Evolutionary conservation across 2,329 filamentous ascomycete genomes (phyloP), one percentile per base, ranked within the genome.

Genomic region (Trichoderma simmonsii): DNA sequence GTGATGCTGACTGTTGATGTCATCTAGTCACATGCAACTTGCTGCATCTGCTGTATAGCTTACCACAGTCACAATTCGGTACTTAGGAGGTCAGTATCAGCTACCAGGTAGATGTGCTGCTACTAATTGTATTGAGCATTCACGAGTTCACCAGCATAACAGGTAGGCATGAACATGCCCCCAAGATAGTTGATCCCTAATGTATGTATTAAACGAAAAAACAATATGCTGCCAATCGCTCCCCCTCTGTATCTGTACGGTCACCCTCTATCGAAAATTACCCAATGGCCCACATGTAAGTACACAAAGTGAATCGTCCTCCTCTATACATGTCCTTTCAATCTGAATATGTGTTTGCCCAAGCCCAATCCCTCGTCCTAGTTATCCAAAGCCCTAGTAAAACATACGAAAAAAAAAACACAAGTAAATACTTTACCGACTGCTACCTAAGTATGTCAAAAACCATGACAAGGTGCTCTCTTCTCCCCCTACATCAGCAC

Each of bases 281-380:
- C 65, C 65, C 56, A 59, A 69, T 67, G 56, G 54, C 32, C 39
- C 32, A 32, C 57, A 60, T 60, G 57, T 60, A 69, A 60, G 11
- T 61, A 69, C 39, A 62, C 43, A 21, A 54, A 71, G 24, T 56
- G 54, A 71, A 60, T 61, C 28, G 18, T 60, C 64, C 48, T 71
- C 71, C 60, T 72, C 71, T 72, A 65, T 72, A 72, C 71, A 68
- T 48, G 32, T 62, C 57, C 43, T 66, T 72, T n/a, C 71, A 72
- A 36, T 72, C 71, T 70, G 48, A 63, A 32, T 21, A 43, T 43
- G 39, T 28, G 18, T 7, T 59, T 18, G 51, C 30, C 36, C 54
- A 28, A 34, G 48, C 26, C 9, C 57, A n/a, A 61, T 36, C 39
- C 24, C 32, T 70, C 65, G 14, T 39, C 67, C 67, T 28, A 32